phyloP scores from a whole-genome alignment of 495 filamentous ascomycete species.

The Penicillium subrubescens region DNA sequence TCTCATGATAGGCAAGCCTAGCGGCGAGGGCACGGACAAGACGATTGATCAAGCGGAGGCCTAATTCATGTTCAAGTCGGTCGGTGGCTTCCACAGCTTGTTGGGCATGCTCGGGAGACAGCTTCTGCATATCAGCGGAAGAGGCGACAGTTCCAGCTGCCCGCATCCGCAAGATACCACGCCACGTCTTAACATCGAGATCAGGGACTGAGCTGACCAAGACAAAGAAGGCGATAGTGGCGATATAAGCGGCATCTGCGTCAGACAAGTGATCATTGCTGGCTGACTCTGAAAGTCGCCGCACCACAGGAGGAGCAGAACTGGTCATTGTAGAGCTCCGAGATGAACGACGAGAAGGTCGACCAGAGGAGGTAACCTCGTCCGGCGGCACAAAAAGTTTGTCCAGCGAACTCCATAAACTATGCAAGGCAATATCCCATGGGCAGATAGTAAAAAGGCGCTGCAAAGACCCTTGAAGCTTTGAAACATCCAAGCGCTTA shows the following conservation, averaged over 20 bases:
- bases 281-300: constrained; percentile 29
- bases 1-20: constrained; percentile 53
- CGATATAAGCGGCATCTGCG: constrained; percentile 56
- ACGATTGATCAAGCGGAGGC: constrained; percentile 55
- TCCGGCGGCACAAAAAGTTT: constrained; percentile 67
- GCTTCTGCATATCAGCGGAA: constrained; percentile 42
- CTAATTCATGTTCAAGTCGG: constrained; percentile 63
- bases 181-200: constrained; percentile 50
- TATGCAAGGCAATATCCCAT: constrained; percentile 66
- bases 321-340: constrained; percentile 34
- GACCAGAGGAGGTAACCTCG: constrained; percentile 45
- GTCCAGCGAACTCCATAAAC: constrained; percentile 73
- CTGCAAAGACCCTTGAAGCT: constrained; percentile 36
- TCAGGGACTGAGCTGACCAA: constrained; percentile 55
- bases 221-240: constrained; percentile 58
- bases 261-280: constrained; percentile 50
- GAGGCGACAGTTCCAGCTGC: constrained; percentile 55
- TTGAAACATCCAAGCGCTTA: constrained; percentile 33
- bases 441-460: constrained; percentile 44
- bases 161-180: constrained; percentile 52
- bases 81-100: constrained; percentile 47
- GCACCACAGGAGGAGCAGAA: constrained; percentile 29
- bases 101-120: constrained; percentile 29
- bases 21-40: constrained; percentile 57
- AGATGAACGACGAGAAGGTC: constrained; percentile 40